phyloP scores from a whole-genome alignment of 768 basidiomycete species.

The Russula emetica region DNA sequence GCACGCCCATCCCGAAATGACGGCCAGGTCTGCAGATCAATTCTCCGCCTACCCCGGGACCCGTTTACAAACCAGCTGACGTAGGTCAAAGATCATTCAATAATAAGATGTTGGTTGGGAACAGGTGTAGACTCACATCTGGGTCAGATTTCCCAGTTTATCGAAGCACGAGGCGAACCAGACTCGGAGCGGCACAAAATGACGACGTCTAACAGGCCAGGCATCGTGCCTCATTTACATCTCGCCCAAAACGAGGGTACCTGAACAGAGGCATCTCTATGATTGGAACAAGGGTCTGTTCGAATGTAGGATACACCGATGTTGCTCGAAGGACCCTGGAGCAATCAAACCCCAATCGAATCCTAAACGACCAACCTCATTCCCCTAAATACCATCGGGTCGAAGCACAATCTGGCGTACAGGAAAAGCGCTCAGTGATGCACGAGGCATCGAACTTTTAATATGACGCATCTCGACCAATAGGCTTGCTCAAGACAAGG shows the following conservation, averaged over 20 bases:
- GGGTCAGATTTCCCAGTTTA: background rate
- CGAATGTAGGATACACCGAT: slow-evolving; percentile 2
- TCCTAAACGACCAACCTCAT: slow-evolving; percentile 9
- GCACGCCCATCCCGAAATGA: background rate
- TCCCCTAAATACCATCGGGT: background rate
- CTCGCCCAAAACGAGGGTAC: background rate
- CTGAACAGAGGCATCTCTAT: background rate
- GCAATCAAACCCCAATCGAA: slow-evolving; percentile 10
- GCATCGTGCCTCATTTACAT: background rate
- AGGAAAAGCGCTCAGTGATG: slow-evolving; percentile 3
- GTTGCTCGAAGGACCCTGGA: slow-evolving; percentile 1
- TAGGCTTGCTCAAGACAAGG: background rate
- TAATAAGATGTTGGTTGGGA: background rate
- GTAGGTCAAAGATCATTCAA: background rate
- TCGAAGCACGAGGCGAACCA: background rate
- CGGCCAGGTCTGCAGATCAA: background rate
- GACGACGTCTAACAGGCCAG: background rate
- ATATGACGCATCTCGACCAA: slow-evolving; percentile 3
- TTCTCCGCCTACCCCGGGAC: background rate
- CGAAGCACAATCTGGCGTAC: slow-evolving; percentile 12
- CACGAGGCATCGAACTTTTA: slow-evolving; percentile 5
- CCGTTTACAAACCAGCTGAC: background rate
- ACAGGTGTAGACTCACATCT: background rate
- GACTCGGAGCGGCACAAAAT: background rate
- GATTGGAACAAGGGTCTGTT: background rate